Conservation (phyloP, 306 rosid genomes). For the Cyamopsis tetragonoloba region DNA sequence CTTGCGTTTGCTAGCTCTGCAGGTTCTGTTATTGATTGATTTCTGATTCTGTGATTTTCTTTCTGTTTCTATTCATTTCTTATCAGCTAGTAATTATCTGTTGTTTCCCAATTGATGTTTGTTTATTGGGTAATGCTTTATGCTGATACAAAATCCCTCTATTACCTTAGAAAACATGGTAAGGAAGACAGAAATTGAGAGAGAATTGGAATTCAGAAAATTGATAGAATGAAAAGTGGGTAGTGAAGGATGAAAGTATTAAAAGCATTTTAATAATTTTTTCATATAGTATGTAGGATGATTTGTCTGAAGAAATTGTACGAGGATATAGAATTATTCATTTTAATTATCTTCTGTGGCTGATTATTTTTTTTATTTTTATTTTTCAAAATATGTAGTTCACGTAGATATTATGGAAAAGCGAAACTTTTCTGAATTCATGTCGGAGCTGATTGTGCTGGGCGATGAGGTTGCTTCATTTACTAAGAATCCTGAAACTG, state of each 20-base stretch:
- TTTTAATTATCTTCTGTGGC: not conserved
- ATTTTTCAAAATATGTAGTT: not conserved
- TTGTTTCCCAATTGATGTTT: not conserved
- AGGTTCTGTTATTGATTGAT: slow-evolving; percentile 18
- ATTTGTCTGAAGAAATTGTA: no score
- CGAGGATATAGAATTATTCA: no score
- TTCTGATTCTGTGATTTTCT: not conserved
- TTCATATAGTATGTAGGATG: no score
- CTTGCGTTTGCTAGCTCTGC: slow-evolving; percentile 17
- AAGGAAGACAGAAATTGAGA: no score
- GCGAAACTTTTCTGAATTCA: slow-evolving; percentile 27
- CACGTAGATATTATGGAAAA: slow-evolving; percentile 21
- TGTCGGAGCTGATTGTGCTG: slow-evolving; percentile 36
- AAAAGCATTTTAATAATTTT: no score
- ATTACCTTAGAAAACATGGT: no score
- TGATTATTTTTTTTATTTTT: not conserved
- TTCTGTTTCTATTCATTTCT: not conserved
- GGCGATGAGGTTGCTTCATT: slow-evolving; percentile 45
- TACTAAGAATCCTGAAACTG: slow-evolving; percentile 37
- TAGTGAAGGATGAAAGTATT: no score
- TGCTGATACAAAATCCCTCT: no score
- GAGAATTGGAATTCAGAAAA: no score
- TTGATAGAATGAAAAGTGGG: no score
- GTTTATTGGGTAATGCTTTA: no score
- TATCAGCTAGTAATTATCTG: no score